Percentiles rank a stretch among this genome's conserved stretches.
Conservation (phyloP, 805 yeast species). For the baker's yeast (Saccharomyces cerevisiae) region DNA sequence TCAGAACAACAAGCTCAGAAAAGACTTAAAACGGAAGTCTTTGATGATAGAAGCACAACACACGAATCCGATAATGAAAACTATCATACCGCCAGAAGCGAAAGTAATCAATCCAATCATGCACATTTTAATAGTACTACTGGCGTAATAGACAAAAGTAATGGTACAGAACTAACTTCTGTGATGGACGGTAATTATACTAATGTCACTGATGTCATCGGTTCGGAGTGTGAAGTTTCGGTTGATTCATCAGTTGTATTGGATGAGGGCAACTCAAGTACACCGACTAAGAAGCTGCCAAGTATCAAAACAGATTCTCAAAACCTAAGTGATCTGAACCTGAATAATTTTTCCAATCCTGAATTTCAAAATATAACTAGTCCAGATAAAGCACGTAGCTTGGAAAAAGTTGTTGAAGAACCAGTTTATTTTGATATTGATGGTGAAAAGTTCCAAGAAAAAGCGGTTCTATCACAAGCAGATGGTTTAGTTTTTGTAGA, state of each 20-base stretch:
- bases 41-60: not conserved
- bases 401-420: not conserved
- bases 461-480: constrained; percentile 13
- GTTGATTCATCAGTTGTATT: not conserved
- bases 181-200: not conserved
- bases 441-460: constrained; percentile 14
- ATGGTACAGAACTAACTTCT: not conserved
- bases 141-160: not conserved
- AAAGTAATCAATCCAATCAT: not conserved
- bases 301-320: not conserved
- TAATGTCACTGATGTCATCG: not conserved
- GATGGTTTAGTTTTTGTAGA: constrained; percentile 15
- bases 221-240: not conserved
- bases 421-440: constrained; percentile 19
- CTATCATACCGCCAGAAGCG: not conserved
- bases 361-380: not conserved
- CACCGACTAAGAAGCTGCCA: not conserved
- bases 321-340: not conserved
- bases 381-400: not conserved
- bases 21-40: not conserved
- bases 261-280: not conserved
- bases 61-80: not conserved
- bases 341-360: not conserved
- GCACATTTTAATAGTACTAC: not conserved
- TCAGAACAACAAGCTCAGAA: constrained; percentile 1